These are phyloP conservation scores for Penicillium glabrum DNA, from an alignment of 2,329 filamentous ascomycete species.

Conservation along the genomic window DNA sequence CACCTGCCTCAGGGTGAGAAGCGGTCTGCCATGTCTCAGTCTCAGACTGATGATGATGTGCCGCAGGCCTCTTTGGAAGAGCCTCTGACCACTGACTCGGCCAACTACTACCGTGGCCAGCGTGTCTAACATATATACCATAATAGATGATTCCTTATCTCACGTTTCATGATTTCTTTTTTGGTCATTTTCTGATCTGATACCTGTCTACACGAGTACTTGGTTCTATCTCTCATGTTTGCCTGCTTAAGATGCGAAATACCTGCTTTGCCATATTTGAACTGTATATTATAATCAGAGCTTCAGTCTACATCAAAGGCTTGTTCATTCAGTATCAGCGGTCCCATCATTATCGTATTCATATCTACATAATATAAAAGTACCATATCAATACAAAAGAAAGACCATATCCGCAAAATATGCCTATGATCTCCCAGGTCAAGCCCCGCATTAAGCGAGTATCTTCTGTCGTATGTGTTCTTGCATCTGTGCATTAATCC, in stretches of 20 bases:
- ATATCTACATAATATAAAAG: slow-evolving; percentile 8
- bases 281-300: not conserved
- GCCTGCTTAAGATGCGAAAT: not conserved
- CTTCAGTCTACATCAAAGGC: not conserved
- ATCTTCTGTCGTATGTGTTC: slow-evolving; percentile 31
- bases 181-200: not conserved
- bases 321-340: not conserved
- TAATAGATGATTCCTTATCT: not conserved
- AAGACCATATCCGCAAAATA: not conserved
- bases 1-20: slow-evolving; percentile 46
- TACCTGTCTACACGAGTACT: not conserved
- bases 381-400: slow-evolving; percentile 10
- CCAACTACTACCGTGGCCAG: slow-evolving; percentile 33
- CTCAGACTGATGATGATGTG: slow-evolving; percentile 11
- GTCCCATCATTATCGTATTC: slow-evolving; percentile 11
- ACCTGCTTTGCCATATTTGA: not conserved
- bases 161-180: not conserved
- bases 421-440: not conserved
- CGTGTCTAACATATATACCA: slow-evolving; percentile 16
- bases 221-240: not conserved
- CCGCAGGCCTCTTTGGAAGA: slow-evolving; percentile 32
- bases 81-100: slow-evolving; percentile 39
- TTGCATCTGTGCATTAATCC: slow-evolving; percentile 52
- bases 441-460: slow-evolving; percentile 10
- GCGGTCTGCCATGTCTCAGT: slow-evolving; percentile 23